These are phyloP conservation scores for Globisporangium abappressorium DNA, from an alignment of 352 stramenopile species.

Conservation along the genomic window DNA sequence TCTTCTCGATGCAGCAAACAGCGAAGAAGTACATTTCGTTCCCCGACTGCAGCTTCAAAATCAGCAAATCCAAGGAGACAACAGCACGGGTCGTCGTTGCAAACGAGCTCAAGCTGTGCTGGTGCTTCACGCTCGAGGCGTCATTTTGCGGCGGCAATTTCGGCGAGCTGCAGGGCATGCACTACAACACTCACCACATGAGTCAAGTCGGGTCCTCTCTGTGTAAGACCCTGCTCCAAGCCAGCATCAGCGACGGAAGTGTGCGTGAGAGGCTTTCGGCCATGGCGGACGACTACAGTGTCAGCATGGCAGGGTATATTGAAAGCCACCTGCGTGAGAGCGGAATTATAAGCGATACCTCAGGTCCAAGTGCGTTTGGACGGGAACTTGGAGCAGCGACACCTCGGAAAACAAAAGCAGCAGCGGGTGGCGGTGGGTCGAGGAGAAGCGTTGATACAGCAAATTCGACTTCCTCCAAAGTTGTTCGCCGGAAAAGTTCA, in stretches of 20 bases:
- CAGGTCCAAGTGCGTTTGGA: neutral
- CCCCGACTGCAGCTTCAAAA: slow-evolving; percentile 76
- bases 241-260: slow-evolving; percentile 32
- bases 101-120: slow-evolving; percentile 72
- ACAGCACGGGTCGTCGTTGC: slow-evolving; percentile 80
- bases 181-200: slow-evolving; percentile 70
- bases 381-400: slow-evolving; percentile 8
- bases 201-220: slow-evolving; percentile 42
- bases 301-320: slow-evolving; percentile 31
- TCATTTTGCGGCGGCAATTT: slow-evolving; percentile 85
- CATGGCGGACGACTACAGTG: slow-evolving; percentile 30
- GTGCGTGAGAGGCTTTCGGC: slow-evolving; percentile 31
- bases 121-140: slow-evolving; percentile 85
- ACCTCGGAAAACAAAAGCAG: slow-evolving; percentile 6
- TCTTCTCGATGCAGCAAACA: slow-evolving; percentile 60
- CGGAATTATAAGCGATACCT: slow-evolving; percentile 19
- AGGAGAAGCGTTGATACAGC: neutral
- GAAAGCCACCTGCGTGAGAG: slow-evolving; percentile 41
- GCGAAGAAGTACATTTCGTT: slow-evolving; percentile 68
- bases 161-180: slow-evolving; percentile 49
- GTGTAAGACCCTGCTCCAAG: slow-evolving; percentile 48
- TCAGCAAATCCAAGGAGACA: slow-evolving; percentile 75
- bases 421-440: neutral
- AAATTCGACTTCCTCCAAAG: slow-evolving; percentile 1
- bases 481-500: neutral